phyloP scores from a whole-genome alignment of 2,329 filamentous ascomycete genomes.

The Pseudocercospora musae region DNA sequence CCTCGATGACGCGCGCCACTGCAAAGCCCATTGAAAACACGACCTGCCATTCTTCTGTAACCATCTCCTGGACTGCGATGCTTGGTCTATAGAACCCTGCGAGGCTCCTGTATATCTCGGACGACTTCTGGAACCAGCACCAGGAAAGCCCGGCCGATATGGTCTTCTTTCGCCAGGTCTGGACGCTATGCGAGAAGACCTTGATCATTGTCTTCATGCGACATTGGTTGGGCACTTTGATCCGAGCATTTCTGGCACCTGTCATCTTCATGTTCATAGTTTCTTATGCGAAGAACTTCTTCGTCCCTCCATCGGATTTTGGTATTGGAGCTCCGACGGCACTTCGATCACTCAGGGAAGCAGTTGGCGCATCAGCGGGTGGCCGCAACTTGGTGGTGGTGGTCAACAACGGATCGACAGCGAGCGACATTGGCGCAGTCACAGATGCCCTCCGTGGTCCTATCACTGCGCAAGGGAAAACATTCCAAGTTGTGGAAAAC shows the following conservation, averaged over 20 bases:
- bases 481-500: conserved; percentile 52
- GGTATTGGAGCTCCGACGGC: conserved; percentile 65
- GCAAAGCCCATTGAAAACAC: not conserved
- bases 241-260: conserved; percentile 56
- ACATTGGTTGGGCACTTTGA: conserved; percentile 52
- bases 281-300: conserved; percentile 68
- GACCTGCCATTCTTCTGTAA: not conserved
- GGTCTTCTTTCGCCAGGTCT: conserved; percentile 47
- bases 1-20: not conserved
- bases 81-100: not conserved
- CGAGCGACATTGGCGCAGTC: conserved; percentile 68
- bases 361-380: conserved; percentile 55
- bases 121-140: not conserved
- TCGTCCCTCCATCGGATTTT: conserved; percentile 71
- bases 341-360: conserved; percentile 63
- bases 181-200: conserved; percentile 58
- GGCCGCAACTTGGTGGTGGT: conserved; percentile 71
- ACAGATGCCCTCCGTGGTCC: conserved; percentile 61
- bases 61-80: not conserved
- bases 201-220: conserved; percentile 53
- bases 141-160: conserved; percentile 10
- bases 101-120: not conserved
- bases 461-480: conserved; percentile 56
- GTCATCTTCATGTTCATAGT: conserved; percentile 52
- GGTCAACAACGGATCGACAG: conserved; percentile 67